Evolutionary conservation across 2,329 filamentous ascomycete genomes (phyloP).

Genomic region (Biscogniauxia marginata): DNA sequence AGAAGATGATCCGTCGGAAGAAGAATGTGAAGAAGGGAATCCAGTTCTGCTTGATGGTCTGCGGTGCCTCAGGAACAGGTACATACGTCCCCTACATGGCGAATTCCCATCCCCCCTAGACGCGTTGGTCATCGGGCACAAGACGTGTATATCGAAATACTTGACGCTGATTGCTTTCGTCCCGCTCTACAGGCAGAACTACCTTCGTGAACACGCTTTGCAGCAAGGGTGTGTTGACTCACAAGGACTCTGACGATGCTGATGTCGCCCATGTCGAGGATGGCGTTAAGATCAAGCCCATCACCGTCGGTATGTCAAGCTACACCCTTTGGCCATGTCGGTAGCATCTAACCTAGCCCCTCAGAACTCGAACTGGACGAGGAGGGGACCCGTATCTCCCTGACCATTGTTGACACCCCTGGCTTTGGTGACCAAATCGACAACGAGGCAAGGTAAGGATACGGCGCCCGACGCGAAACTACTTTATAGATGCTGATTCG

Average conservation of each 20-base stretch:
- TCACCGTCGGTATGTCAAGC: conserved; percentile 80
- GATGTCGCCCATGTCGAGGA: conserved; percentile 88
- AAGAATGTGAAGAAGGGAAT: conserved; percentile 99
- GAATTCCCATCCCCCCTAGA: background rate
- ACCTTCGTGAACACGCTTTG: conserved; percentile 99
- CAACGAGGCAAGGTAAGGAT: conserved; percentile 85
- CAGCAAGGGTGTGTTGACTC: conserved; percentile 84
- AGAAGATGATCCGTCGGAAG: conserved; percentile 99
- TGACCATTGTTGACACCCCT: conserved; percentile 98
- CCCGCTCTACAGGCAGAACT: conserved; percentile 69
- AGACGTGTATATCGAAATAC: background rate
- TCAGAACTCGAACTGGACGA: conserved; percentile 93
- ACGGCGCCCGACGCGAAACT: background rate
- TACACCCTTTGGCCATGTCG: background rate
- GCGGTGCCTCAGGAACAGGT: conserved; percentile 98
- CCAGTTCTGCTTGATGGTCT: conserved; percentile 99
- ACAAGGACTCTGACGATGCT: conserved; percentile 92
- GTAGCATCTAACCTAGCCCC: conserved; percentile 21
- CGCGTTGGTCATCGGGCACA: background rate
- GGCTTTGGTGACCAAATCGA: conserved; percentile 99
- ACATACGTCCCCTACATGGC: conserved; percentile 41
- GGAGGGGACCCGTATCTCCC: conserved; percentile 94
- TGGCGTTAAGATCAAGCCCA: conserved; percentile 96
- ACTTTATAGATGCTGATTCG: conserved; percentile 5
- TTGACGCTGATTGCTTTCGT: background rate